These are phyloP conservation scores for Halophytophthora batemanensis DNA, from an alignment of 352 stramenopile species.

Conservation along the genomic window DNA sequence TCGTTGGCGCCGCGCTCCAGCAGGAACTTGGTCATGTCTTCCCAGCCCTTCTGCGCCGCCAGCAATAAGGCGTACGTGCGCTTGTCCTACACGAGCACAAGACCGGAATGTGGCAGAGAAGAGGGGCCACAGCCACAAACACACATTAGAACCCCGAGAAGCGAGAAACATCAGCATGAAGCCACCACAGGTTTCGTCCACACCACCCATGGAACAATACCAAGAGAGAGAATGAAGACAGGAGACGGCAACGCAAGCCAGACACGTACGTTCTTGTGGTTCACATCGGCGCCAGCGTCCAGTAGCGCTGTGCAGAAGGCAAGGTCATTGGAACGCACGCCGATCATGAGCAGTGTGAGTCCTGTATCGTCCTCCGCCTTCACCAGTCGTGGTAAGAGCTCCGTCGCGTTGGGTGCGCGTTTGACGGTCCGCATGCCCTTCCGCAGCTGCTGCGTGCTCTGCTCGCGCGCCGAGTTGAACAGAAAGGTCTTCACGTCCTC, in stretches of 20 bases:
- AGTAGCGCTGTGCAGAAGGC: constrained; percentile 59
- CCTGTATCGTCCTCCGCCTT: constrained; percentile 73
- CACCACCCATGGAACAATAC: constrained; percentile 1
- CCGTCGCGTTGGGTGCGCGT: constrained; percentile 38
- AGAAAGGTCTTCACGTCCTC: constrained; percentile 57
- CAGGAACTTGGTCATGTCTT: constrained; percentile 68
- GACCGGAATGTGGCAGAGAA: constrained; percentile 13
- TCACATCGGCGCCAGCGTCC: constrained; percentile 73
- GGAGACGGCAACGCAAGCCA: no score
- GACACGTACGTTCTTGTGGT: constrained; percentile 69
- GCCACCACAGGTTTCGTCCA: background rate
- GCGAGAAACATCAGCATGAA: background rate
- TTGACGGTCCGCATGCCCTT: constrained; percentile 62
- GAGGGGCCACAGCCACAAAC: constrained; percentile 3
- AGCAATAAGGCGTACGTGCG: constrained; percentile 75
- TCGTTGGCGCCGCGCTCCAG: constrained; percentile 63
- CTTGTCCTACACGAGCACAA: constrained; percentile 53
- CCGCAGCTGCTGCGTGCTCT: constrained; percentile 44
- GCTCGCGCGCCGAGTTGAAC: constrained; percentile 59
- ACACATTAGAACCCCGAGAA: no score
- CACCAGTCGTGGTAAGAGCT: constrained; percentile 51
- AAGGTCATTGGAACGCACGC: constrained; percentile 60
- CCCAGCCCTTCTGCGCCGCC: constrained; percentile 78
- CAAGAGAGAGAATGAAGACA: background rate
- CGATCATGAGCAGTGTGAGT: constrained; percentile 81